A percentile compares a stretch with the other conserved stretches of the same genome.
Conservation (phyloP, 306 rosid genomes). For the Ormosia semicastrata region DNA sequence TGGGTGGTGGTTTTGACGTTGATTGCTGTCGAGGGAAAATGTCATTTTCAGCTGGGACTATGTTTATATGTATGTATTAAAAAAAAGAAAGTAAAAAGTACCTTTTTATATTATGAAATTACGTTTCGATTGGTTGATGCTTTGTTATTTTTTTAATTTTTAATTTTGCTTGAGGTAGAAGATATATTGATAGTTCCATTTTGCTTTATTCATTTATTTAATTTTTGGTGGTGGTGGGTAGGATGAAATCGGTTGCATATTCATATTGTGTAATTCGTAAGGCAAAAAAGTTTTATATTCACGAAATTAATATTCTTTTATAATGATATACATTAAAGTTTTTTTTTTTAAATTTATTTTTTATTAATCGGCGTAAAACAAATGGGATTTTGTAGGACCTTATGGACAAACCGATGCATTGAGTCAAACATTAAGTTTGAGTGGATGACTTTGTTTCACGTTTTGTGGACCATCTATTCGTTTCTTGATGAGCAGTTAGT, state of each 20-base stretch:
- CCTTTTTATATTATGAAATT: neutral
- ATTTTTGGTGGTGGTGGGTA: no score
- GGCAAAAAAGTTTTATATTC: neutral
- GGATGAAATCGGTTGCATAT: no score
- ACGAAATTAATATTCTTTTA: neutral
- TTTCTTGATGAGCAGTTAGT: no score
- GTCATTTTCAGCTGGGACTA: no score
- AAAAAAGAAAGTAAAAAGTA: no score
- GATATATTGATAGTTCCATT: neutral
- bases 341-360: neutral
- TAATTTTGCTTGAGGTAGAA: neutral
- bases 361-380: neutral
- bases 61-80: neutral
- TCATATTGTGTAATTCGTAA: no score
- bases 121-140: neutral
- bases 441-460: no score
- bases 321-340: neutral
- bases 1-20: no score
- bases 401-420: neutral
- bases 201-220: no score
- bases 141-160: neutral
- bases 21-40: no score
- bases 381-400: neutral
- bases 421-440: no score
- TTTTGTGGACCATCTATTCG: no score